Base-by-base conservation (phyloP, 148 eudicot species). In the Diospyros kaki region DNA sequence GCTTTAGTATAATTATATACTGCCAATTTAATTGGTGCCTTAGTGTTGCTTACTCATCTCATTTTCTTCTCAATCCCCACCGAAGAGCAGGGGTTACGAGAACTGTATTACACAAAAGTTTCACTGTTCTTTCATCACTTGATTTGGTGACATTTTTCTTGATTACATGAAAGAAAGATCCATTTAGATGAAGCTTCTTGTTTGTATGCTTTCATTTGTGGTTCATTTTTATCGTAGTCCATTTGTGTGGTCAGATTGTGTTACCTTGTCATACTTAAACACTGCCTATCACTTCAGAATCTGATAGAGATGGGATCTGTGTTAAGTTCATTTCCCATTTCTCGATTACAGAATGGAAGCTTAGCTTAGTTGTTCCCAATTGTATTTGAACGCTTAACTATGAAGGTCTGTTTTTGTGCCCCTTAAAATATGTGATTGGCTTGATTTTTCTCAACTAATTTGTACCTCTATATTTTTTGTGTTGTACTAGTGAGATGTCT, bases 81-180 rank as follows among this genome's bases (percentile, higher is more conserved):
- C 17, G 58, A 53, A 58, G 5, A 10, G 4, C 28, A 52, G 64
- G 74, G 64, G 28, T 52, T 61, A 61, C 41, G 8, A 51, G 2
- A 58, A 15, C 74, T 41, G 39, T 58, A 58, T 15, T 11, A 58
- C 58, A 71, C 74, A 58, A 58, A 38, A 43, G 44, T 58, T 58
- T 56, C 11, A 58, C 11, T 71, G 28, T 28, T 28, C 28, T 28
- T 28, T 28, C 28, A 28, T 28, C 28, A 28, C 28, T 28, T 28
- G 28, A 28, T 28, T 28, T 28, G 28, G 28, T 28, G 28, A 28
- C 28, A 28, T 28, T 28, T 28, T 28, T 28, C 40, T 5, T 45
- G n/a, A 15, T 71, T 10, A 6, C 41, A 43, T 56, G n/a, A 71
- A 41, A 71, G 38, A 40, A 28, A 12, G n/a, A 17, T 1, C 1